phyloP scores from a whole-genome alignment of 768 basidiomycete species.

The Lactarius quietus region DNA sequence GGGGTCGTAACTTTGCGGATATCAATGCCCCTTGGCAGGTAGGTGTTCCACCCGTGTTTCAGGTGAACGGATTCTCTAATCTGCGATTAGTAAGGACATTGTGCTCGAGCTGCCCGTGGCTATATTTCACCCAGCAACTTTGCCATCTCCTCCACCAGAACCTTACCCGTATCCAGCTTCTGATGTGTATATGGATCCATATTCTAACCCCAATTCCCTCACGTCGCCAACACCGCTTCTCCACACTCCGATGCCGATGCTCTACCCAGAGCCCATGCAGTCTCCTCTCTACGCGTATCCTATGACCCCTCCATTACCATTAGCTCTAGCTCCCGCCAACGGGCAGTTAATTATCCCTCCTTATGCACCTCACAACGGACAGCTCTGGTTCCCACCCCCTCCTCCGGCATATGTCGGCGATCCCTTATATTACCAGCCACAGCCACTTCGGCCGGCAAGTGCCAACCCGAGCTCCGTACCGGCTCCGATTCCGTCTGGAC shows the following conservation, averaged over 20 bases:
- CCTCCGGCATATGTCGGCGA: constrained; percentile 2
- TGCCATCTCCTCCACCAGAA: neutral
- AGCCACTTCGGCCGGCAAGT: constrained; percentile 48
- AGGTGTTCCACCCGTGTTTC: constrained; percentile 28
- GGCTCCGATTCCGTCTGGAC: constrained; percentile 33
- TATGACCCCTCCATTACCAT: constrained; percentile 1
- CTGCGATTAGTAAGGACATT: constrained; percentile 60
- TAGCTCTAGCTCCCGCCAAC: constrained; percentile 40
- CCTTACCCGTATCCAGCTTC: constrained; percentile 17
- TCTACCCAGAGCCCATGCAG: constrained; percentile 10
- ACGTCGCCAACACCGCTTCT: too few species aligned
- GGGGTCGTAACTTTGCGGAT: constrained; percentile 62
- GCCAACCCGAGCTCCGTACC: too few species aligned
- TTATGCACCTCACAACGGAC: constrained; percentile 32
- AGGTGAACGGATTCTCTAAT: constrained; percentile 4
- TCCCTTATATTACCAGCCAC: constrained; percentile 35
- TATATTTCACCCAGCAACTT: too few species aligned
- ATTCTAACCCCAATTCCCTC: constrained; percentile 16
- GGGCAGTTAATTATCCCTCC: constrained; percentile 19
- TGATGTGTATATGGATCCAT: neutral
- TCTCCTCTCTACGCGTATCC: constrained; percentile 36
- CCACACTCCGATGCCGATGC: constrained; percentile 11
- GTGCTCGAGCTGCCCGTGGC: constrained; percentile 37
- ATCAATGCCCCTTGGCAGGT: constrained; percentile 74
- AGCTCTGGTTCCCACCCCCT: constrained; percentile 33